Base-by-base conservation (phyloP, 306 rosid species). In the Castanea mollissima region DNA sequence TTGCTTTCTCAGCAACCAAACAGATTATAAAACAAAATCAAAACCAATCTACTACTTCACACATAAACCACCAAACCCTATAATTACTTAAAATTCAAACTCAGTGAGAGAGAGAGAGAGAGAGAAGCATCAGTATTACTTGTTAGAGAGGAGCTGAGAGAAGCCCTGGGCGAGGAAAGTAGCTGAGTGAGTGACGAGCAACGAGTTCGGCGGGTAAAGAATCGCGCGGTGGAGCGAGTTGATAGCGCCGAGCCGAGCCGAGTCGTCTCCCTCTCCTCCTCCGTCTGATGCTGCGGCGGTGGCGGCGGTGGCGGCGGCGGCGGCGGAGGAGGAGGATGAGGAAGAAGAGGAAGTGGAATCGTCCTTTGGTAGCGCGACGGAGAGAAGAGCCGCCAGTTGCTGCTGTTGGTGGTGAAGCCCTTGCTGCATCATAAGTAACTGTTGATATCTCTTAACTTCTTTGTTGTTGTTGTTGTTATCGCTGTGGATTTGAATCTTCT, bases 181-280 rank as follows among this genome's bases (percentile, higher is more conserved):
- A 83, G 98, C 97, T 79, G 97, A 94, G 89, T 92, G 96, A 35
- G 98, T 75, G 74, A 94, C 87, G 80, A 94, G 97, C 78, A 94
- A 87, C 71, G 94, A 89, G 86, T 94, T 92, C 80, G 89, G 94
- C 5, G 93, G 96, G 84, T 89, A 90, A 27, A 94, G 89, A 78
- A 94, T 85, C 72, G 97, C 91, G 58, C 93, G 97, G 87, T 92
- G 97, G 80, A 94, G 91, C 16, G 97, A 92, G 82, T 87, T 82
- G 71, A 94, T 80, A 70, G 98, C 96, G 72, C 90, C 81, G 83
- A 92, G 86, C 65, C 96, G 86, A 65, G 93, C 78, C 5, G 98
- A 86, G 49, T 90, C 86, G 60, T 89, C 96, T 12, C 84, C 92
- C 32, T 68, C 54, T 49, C 16, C 46, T 41, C 46, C 46, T 41